A percentile compares a stretch with the other conserved stretches of the same genome.
Evolutionary conservation across 148 eudicot genomes (phyloP).

Genomic region (Chenopodium suecicum): DNA sequence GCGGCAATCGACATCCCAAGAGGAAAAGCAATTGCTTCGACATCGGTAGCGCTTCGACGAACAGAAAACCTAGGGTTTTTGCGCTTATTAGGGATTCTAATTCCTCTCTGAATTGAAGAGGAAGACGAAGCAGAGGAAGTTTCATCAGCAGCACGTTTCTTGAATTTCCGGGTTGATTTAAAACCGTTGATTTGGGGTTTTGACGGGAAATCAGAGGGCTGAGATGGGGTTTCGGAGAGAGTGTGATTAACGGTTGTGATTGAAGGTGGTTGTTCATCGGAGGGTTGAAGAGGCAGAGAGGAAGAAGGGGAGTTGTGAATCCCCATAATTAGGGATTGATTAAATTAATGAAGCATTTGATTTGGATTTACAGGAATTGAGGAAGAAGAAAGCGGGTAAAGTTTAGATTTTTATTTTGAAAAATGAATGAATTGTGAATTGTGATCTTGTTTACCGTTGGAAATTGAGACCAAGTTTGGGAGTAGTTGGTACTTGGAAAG

Average conservation of each 20-base stretch:
- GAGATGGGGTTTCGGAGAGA: neutral
- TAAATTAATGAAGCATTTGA: neutral
- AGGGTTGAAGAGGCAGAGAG: neutral
- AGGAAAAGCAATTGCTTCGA: slow-evolving; percentile 74
- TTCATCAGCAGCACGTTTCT: slow-evolving; percentile 18
- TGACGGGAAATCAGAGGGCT: slow-evolving; percentile 3
- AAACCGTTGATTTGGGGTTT: slow-evolving; percentile 26
- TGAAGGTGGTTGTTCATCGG: neutral
- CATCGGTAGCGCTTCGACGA: slow-evolving; percentile 34
- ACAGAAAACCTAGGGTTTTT: slow-evolving; percentile 44
- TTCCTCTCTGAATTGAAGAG: slow-evolving; percentile 34
- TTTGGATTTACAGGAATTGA: neutral
- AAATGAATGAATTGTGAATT: no score
- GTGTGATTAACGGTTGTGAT: slow-evolving; percentile 10
- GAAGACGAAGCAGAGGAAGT: slow-evolving; percentile 33
- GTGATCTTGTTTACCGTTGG: no score
- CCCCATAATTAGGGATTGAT: slow-evolving; percentile 2
- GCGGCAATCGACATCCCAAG: slow-evolving; percentile 95
- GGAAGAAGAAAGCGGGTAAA: slow-evolving; percentile 5
- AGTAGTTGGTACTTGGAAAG: no score
- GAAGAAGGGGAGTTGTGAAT: neutral
- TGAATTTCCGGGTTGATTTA: slow-evolving; percentile 17
- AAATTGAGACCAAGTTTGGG: no score
- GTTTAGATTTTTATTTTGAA: neutral
- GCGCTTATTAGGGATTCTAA: slow-evolving; percentile 28